Percentiles rank a stretch among this genome's conserved stretches.
Conservation (phyloP, 2,329 filamentous ascomycete species). For the Claviceps sp. region DNA sequence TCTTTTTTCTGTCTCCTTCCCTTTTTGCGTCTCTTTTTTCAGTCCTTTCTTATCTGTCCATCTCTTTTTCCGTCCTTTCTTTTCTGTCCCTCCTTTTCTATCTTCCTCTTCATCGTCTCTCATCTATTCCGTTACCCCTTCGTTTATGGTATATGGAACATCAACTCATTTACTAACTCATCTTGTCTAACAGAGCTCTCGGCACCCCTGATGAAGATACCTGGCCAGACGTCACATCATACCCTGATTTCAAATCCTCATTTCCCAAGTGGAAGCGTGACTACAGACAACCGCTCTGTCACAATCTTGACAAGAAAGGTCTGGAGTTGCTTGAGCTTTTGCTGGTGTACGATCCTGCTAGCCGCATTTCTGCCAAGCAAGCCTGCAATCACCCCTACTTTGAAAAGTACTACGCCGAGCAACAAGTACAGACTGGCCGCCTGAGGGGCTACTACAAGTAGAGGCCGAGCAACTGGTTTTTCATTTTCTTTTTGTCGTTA, state of each 20-base stretch:
- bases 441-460: slow-evolving; percentile 25
- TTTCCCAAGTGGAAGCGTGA: slow-evolving; percentile 86
- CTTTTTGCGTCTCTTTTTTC: not conserved
- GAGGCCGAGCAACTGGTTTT: slow-evolving; percentile 11
- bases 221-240: slow-evolving; percentile 89
- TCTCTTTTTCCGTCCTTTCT: not conserved
- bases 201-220: slow-evolving; percentile 70
- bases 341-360: slow-evolving; percentile 77
- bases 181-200: slow-evolving; percentile 40
- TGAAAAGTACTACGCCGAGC: slow-evolving; percentile 23
- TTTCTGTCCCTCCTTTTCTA: not conserved
- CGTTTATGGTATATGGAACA: too few relatives aligned
- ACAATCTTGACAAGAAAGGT: slow-evolving; percentile 58
- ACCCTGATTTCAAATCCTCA: slow-evolving; percentile 83
- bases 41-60: not conserved
- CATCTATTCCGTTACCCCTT: too few relatives aligned
- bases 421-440: slow-evolving; percentile 15
- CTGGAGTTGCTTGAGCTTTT: slow-evolving; percentile 56
- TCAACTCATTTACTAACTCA: too few relatives aligned
- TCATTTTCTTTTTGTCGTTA: not conserved
- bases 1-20: too few relatives aligned
- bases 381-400: slow-evolving; percentile 80
- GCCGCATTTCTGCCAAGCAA: slow-evolving; percentile 80
- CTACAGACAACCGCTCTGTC: slow-evolving; percentile 50
- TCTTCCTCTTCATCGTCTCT: too few relatives aligned